phyloP scores from a whole-genome alignment of 169 alveolate species.

The Plasmodium adleri region DNA sequence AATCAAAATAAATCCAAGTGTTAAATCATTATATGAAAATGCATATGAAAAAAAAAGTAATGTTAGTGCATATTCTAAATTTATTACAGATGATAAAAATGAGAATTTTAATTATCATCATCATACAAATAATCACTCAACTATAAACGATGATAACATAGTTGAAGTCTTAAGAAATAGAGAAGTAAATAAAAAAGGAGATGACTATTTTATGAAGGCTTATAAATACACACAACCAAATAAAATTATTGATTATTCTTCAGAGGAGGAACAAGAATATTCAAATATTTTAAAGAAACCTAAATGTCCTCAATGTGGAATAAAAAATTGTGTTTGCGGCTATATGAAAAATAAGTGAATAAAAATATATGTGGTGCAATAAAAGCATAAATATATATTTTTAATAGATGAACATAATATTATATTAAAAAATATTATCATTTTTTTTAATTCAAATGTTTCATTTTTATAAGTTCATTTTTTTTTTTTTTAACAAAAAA shows the following conservation, averaged over 20 bases:
- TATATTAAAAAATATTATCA: no score
- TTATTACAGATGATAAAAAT: conserved; percentile 10
- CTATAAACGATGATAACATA: conserved; percentile 32
- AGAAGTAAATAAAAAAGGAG: conserved; percentile 39
- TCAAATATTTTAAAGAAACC: conserved; percentile 41
- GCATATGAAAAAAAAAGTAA: conserved; percentile 59
- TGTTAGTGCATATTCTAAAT: conserved; percentile 24
- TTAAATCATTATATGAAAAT: conserved; percentile 2
- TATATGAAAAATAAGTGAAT: conserved; percentile 15
- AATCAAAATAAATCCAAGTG: conserved; percentile 30
- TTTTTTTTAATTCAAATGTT: neutral
- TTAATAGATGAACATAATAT: neutral
- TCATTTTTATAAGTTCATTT: neutral
- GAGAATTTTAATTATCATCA: neutral
- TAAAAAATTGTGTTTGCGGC: conserved; percentile 68
- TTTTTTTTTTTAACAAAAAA: no score
- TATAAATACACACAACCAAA: conserved; percentile 57
- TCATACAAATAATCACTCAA: neutral
- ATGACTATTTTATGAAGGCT: conserved; percentile 49
- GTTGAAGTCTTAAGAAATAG: conserved; percentile 31
- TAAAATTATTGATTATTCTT: conserved; percentile 50
- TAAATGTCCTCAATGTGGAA: conserved; percentile 66
- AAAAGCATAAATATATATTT: neutral
- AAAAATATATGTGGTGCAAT: neutral
- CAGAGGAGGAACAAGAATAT: conserved; percentile 37